phyloP scores from a whole-genome alignment of 805 yeast species.

The Candida mattraensis region DNA sequence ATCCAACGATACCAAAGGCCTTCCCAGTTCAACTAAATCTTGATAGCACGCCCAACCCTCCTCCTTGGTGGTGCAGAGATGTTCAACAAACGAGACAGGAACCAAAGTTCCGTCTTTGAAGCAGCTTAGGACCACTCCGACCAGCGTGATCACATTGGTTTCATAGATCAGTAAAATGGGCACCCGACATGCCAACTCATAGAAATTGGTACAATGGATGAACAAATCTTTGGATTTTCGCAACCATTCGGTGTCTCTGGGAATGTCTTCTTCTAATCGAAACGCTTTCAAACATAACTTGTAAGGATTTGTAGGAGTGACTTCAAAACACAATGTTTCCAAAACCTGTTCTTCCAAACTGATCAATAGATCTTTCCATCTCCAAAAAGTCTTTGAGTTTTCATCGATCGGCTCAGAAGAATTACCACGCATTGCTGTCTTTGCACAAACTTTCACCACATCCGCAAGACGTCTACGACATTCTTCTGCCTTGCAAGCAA shows the following conservation, averaged over 20 bases:
- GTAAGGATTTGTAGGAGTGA: slow-evolving; percentile 43
- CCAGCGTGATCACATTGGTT: slow-evolving; percentile 24
- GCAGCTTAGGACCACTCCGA: slow-evolving; percentile 26
- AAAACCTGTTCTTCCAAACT: slow-evolving; percentile 45
- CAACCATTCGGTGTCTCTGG: slow-evolving; percentile 18
- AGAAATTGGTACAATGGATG: slow-evolving; percentile 26
- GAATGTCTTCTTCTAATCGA: slow-evolving; percentile 20
- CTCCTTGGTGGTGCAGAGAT: slow-evolving; percentile 17
- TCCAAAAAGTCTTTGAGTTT: slow-evolving; percentile 48
- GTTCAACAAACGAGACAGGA: slow-evolving; percentile 18
- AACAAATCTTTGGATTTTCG: slow-evolving; percentile 20
- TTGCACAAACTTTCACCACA: slow-evolving; percentile 48
- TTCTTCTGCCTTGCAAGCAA: slow-evolving; percentile 56
- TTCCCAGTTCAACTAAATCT: slow-evolving; percentile 21
- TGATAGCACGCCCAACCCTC: slow-evolving; percentile 28
- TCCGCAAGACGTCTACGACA: slow-evolving; percentile 48
- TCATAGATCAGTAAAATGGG: slow-evolving; percentile 30
- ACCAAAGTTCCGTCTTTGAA: slow-evolving; percentile 19
- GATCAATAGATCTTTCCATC: slow-evolving; percentile 49
- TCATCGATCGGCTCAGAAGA: slow-evolving; percentile 40
- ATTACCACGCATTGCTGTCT: slow-evolving; percentile 41
- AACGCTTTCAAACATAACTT: slow-evolving; percentile 25
- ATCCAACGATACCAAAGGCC: slow-evolving; percentile 20
- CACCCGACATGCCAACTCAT: slow-evolving; percentile 29
- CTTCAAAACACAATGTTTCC: slow-evolving; percentile 49